Evolutionary conservation across 2,329 filamentous ascomycete genomes (phyloP).

Genomic region (Colletotrichum spaethianum): DNA sequence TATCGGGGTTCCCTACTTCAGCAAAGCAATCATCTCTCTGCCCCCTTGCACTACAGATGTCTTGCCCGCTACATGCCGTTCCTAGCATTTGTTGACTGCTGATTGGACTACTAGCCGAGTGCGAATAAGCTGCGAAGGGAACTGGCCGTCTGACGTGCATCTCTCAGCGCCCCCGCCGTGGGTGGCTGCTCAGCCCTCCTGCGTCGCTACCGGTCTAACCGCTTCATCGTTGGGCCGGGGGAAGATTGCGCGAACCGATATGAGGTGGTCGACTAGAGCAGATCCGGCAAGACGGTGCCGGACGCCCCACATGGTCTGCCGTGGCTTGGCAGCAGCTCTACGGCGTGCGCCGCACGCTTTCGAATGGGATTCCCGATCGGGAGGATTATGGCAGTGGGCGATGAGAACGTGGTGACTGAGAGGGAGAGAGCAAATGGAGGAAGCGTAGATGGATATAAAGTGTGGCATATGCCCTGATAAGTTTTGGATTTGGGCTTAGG

Average conservation of each 20-base stretch:
- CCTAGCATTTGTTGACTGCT: background rate
- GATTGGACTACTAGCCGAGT: conserved; percentile 33
- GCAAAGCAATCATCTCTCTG: background rate
- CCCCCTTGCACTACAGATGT: background rate
- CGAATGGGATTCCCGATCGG: conserved; percentile 38
- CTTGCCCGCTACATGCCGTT: background rate
- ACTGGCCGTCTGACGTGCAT: conserved; percentile 10
- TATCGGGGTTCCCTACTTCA: background rate
- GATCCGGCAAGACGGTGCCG: conserved; percentile 35
- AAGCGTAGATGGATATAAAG: background rate
- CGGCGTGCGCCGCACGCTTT: conserved; percentile 16
- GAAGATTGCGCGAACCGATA: background rate
- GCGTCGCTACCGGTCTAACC: background rate
- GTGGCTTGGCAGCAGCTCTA: conserved; percentile 33
- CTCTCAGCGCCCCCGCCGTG: background rate
- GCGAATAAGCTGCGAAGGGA: conserved; percentile 9
- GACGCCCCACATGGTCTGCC: conserved; percentile 28
- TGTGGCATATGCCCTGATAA: background rate
- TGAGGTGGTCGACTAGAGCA: conserved; percentile 10
- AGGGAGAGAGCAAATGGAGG: background rate
- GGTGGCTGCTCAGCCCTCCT: conserved; percentile 17
- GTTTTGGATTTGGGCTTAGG: background rate
- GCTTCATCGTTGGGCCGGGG: conserved; percentile 9
- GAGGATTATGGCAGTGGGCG: background rate
- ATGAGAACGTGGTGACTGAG: background rate